Evolutionary conservation across 2,329 filamentous ascomycete genomes (phyloP).

Genomic region (Coniochaeta sp.): DNA sequence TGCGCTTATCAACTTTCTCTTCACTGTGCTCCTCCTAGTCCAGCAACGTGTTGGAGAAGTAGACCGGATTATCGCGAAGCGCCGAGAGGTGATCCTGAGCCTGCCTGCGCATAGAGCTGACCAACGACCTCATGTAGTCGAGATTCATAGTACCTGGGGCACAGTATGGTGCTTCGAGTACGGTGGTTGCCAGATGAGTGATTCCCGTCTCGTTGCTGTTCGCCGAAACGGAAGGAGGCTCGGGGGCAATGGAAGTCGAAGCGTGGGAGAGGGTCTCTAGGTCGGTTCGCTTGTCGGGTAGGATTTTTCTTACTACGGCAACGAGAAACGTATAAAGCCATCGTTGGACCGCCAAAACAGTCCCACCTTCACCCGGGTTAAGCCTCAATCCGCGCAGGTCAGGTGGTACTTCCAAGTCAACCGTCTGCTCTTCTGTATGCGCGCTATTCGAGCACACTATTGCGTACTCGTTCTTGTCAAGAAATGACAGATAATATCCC

Average conservation of each 20-base stretch:
- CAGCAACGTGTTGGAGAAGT: conserved; percentile 4
- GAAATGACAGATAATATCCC: not conserved
- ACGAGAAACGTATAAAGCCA: not conserved
- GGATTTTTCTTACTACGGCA: not conserved
- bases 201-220: not conserved
- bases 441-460: too few species aligned
- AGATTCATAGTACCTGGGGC: conserved; percentile 6
- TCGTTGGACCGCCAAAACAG: not conserved
- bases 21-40: conserved; percentile 6
- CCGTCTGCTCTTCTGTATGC: too few species aligned
- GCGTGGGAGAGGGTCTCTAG: not conserved
- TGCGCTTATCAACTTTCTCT: not conserved
- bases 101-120: conserved; percentile 3
- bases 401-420: too few species aligned
- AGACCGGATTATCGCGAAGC: conserved; percentile 11
- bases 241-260: not conserved
- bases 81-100: conserved; percentile 11
- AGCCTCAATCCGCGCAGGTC: too few species aligned
- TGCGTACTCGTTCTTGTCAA: too few species aligned
- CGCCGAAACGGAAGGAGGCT: not conserved
- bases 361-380: not conserved
- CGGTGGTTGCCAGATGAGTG: not conserved
- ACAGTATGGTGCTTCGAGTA: conserved; percentile 9
- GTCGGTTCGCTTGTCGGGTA: not conserved
- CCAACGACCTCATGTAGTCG: not conserved